Percentiles rank a stretch among this genome's conserved stretches.
Conservation (phyloP, 345 rosid species). For the Syzygium aromaticum region DNA sequence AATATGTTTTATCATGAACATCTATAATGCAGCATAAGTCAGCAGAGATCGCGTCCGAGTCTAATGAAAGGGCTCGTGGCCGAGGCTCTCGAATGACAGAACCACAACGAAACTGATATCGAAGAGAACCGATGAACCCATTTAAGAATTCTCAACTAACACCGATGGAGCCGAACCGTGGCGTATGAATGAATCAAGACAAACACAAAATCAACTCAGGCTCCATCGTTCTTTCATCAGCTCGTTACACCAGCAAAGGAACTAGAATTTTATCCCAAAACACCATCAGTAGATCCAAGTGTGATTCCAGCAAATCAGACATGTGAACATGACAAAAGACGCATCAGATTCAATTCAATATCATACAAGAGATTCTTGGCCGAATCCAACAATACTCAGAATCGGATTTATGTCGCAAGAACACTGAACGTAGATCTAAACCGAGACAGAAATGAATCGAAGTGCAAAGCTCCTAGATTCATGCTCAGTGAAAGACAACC, state of each 20-base stretch:
- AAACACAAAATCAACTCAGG: background rate
- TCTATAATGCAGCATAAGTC: background rate
- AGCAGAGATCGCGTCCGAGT: fast-evolving
- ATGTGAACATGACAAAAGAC: too few species aligned
- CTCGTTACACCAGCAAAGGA: background rate
- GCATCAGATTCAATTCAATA: fast-evolving
- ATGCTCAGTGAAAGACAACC: background rate
- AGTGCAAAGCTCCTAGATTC: too few species aligned
- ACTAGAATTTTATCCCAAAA: too few species aligned
- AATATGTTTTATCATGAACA: too few species aligned
- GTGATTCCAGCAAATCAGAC: too few species aligned
- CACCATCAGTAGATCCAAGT: too few species aligned
- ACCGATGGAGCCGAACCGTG: fast-evolving
- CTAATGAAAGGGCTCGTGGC: background rate
- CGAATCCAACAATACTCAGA: fast-evolving
- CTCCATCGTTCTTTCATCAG: background rate
- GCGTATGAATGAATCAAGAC: background rate
- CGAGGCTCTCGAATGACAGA: fast-evolving
- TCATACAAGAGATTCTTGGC: fast-evolving
- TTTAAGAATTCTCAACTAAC: too few species aligned
- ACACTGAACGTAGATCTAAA: fast-evolving
- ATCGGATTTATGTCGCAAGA: fast-evolving
- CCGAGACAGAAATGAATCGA: fast-evolving
- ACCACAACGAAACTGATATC: fast-evolving
- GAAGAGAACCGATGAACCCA: fast-evolving